Conservation (phyloP, 2,329 filamentous ascomycete genomes). For the Colletotrichum orbiculare region DNA sequence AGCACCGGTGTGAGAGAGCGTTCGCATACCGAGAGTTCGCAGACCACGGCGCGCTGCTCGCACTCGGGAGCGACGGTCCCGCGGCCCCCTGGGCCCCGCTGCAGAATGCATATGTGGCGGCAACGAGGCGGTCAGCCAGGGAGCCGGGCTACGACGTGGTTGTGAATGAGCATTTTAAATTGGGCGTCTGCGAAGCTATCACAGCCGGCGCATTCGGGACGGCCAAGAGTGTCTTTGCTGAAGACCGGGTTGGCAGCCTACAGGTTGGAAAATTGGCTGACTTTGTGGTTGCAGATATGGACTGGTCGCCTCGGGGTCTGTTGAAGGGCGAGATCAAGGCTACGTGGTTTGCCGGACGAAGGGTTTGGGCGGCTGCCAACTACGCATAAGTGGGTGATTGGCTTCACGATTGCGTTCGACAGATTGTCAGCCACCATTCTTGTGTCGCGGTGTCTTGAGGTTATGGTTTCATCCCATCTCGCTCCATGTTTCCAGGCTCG, state of each 20-base stretch:
- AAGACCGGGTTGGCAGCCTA: constrained; percentile 58
- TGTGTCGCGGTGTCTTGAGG: background rate
- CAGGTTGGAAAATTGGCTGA: constrained; percentile 62
- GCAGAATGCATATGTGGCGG: constrained; percentile 62
- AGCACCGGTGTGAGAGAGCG: constrained; percentile 60
- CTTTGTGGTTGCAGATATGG: constrained; percentile 62
- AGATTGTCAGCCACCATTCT: no score
- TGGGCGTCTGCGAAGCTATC: constrained; percentile 59
- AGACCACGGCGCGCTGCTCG: constrained; percentile 59
- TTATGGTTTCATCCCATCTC: constrained; percentile 33
- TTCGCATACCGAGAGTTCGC: constrained; percentile 68
- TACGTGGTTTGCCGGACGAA: constrained; percentile 59
- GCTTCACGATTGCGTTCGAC: no score
- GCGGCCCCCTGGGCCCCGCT: constrained; percentile 62
- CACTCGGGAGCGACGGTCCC: constrained; percentile 63
- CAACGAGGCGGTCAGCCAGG: constrained; percentile 60
- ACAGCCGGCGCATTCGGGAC: constrained; percentile 58
- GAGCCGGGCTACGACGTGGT: constrained; percentile 51
- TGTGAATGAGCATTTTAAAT: constrained; percentile 59
- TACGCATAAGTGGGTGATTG: background rate
- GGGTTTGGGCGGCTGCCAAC: constrained; percentile 43
- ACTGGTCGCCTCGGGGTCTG: constrained; percentile 56
- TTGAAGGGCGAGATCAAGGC: constrained; percentile 54
- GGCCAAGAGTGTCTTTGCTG: constrained; percentile 62
- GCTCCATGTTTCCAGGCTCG: constrained; percentile 26